Base-by-base conservation (phyloP, 768 basidiomycete genomes). In the Russula dissimulans region DNA sequence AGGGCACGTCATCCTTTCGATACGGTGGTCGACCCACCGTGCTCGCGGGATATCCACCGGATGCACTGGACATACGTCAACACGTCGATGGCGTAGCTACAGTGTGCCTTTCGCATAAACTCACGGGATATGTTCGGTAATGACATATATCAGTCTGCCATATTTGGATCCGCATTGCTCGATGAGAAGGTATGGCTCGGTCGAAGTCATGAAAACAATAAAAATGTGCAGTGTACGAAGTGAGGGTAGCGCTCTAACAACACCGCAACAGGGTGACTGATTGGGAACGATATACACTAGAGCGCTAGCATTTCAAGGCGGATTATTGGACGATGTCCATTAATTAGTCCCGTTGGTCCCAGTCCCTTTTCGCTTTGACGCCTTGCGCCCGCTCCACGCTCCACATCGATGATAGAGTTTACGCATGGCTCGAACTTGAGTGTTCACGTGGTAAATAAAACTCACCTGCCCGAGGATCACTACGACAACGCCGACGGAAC, bases 101-200 rank as follows among this genome's bases (percentile, higher is more conserved):
- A 47, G 49, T 60, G n/a, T 22, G 34, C 44, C 54, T 47, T 31
- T 18, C 29, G 18, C 18, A 26, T 44, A 26, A 32, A 76, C 75
- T 75, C 61, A 76, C 76, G 74, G 76, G 41, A 66, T 72, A 49
- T 75, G 65, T 65, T 75, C 76, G 18, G 74, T 75, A 67, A 75
- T 77, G 64, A 75, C 74, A 57, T 75, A 75, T 64, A 75, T 76
- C 52, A 74, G 74, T 53, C 70, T 73, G 48, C 76, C 74, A n/a
- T 75, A 70, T 34, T 71, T 71, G 39, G 76, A 72, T 10, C 74
- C 74, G 57, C 74, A 75, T 65, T 76, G 77, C 66, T 75, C 74
- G 36, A 75, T 72, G 55, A 77, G 68, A 49, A 75, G 73, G 57
- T 72, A 71, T 44, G 74, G 76, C 58, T 69, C 68, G 44, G 62